A percentile compares a stretch with the other conserved stretches of the same genome.
These are phyloP conservation scores for Agaricus sinodeliciosus DNA, from an alignment of 768 basidiomycete species.

Conservation along the genomic window DNA sequence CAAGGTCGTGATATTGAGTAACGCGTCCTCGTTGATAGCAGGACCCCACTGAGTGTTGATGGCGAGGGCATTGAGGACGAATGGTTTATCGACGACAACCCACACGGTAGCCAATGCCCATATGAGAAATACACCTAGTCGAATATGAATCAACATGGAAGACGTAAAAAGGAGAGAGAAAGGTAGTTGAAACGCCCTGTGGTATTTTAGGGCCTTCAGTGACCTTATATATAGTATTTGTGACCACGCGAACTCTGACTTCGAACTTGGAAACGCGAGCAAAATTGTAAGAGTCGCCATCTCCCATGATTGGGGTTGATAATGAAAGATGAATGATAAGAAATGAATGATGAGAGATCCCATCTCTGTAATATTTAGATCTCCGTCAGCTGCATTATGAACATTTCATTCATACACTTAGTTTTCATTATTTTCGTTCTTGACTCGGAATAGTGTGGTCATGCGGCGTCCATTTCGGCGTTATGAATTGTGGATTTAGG, in stretches of 20 bases:
- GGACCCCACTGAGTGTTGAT: neutral
- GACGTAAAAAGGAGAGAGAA: conserved; percentile 3
- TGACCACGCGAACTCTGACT: too few species aligned
- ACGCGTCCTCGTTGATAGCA: neutral
- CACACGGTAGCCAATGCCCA: conserved; percentile 3
- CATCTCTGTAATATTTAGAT: too few species aligned
- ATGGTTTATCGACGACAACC: neutral
- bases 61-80: neutral
- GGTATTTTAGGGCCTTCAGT: neutral
- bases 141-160: conserved; percentile 7
- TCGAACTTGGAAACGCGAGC: neutral
- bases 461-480: too few species aligned
- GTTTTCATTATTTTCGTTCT: too few species aligned
- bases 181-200: neutral
- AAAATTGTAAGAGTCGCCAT: conserved; percentile 1
- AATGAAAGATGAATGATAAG: neutral
- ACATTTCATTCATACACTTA: too few species aligned
- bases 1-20: neutral
- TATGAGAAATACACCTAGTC: conserved; percentile 4
- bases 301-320: too few species aligned
- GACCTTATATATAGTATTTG: conserved; percentile 6
- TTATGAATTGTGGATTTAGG: too few species aligned
- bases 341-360: too few species aligned
- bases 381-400: too few species aligned
- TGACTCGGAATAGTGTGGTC: too few species aligned